phyloP scores from a whole-genome alignment of 352 stramenopile genomes.

The Stephanocyclus meneghinianus region DNA sequence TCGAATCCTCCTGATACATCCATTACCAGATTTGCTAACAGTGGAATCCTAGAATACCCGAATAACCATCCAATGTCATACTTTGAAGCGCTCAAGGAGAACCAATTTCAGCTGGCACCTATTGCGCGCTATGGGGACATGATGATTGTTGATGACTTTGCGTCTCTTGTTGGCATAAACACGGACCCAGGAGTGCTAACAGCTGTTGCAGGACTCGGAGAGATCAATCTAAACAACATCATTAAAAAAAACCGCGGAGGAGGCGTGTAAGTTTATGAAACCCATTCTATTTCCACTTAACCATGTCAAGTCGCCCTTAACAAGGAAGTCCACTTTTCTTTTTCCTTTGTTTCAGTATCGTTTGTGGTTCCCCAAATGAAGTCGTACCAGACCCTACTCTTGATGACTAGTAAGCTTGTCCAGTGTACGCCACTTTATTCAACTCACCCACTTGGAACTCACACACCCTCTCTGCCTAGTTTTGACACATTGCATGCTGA shows the following conservation, averaged over 20 bases:
- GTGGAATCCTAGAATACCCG: conserved; percentile 52
- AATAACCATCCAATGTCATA: conserved; percentile 40
- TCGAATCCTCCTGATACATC: conserved; percentile 11
- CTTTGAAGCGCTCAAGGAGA: conserved; percentile 43
- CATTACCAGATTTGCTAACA: conserved; percentile 37
- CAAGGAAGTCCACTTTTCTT: not conserved
- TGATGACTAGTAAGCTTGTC: conserved; percentile 35
- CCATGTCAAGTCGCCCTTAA: not conserved
- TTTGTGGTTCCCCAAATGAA: conserved; percentile 61
- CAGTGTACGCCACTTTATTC: too few species aligned
- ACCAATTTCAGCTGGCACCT: not conserved
- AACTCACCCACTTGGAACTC: too few species aligned
- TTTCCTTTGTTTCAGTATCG: conserved; percentile 20
- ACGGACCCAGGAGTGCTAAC: conserved; percentile 28
- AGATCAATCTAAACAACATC: conserved; percentile 39
- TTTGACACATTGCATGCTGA: conserved; percentile 60
- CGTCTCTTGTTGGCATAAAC: conserved; percentile 37
- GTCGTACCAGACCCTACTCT: conserved; percentile 56
- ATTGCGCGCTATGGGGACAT: conserved; percentile 49
- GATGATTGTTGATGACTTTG: conserved; percentile 60
- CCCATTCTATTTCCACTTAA: not conserved
- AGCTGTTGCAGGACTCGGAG: conserved; percentile 35
- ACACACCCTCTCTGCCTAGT: conserved; percentile 1
- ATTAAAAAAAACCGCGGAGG: conserved; percentile 43
- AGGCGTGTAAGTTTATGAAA: conserved; percentile 46